Percentiles rank a stretch among this genome's conserved stretches.
Conservation (phyloP, 495 filamentous ascomycete species). For the Trichoderma erinaceum region DNA sequence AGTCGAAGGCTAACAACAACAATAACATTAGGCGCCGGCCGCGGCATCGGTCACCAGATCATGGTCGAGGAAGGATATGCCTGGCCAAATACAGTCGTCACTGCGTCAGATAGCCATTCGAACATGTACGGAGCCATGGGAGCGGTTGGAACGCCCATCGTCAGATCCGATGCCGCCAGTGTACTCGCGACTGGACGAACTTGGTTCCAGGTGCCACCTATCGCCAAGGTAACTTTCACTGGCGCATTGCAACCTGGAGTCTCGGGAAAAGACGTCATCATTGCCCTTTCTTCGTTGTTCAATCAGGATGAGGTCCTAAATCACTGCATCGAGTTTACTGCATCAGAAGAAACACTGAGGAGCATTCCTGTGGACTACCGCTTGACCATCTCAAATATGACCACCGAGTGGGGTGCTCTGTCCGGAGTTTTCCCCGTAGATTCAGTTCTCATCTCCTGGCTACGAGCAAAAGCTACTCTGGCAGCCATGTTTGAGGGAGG, state of each 20-base stretch:
- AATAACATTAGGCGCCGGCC: slow-evolving; percentile 47
- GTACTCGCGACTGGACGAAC: slow-evolving; percentile 76
- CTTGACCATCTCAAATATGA: slow-evolving; percentile 89
- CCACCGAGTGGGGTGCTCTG: slow-evolving; percentile 89
- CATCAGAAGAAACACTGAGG: slow-evolving; percentile 67
- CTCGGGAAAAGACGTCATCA: slow-evolving; percentile 92
- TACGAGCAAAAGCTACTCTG: slow-evolving; percentile 66
- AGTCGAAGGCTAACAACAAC: too few relatives aligned
- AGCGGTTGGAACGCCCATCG: slow-evolving; percentile 64
- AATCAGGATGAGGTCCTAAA: slow-evolving; percentile 88
- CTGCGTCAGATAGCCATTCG: slow-evolving; percentile 69
- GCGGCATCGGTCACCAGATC: slow-evolving; percentile 85
- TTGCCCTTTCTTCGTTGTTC: slow-evolving; percentile 82
- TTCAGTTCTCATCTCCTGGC: slow-evolving; percentile 62
- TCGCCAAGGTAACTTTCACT: slow-evolving; percentile 72
- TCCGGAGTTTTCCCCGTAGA: slow-evolving; percentile 71
- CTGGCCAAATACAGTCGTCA: slow-evolving; percentile 60
- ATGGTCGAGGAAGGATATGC: slow-evolving; percentile 82
- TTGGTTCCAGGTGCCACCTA: slow-evolving; percentile 75
- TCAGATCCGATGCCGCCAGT: slow-evolving; percentile 72
- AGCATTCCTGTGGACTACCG: slow-evolving; percentile 73
- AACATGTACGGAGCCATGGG: slow-evolving; percentile 79
- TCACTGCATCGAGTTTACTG: slow-evolving; percentile 86
- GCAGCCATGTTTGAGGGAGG: slow-evolving; percentile 41
- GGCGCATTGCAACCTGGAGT: slow-evolving; percentile 74